Evolutionary conservation across 345 rosid genomes (phyloP), one percentile per base, ranked within the genome.

Genomic region (Conringia planisiliqua): DNA sequence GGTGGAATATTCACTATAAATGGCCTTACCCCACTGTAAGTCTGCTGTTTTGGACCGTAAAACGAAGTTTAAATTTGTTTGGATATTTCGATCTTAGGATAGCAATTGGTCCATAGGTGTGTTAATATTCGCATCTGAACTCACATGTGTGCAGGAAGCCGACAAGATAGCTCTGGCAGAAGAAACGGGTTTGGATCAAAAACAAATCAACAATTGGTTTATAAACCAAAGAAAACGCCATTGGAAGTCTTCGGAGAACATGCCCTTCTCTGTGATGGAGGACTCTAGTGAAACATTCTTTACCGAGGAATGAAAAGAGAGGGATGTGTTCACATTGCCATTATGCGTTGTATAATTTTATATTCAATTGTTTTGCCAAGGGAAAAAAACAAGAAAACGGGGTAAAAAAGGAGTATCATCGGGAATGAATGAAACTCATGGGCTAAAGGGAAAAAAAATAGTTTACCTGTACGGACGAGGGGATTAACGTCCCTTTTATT

Each of bases 21-120:
- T 90, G 97, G 97, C 97, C 97, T 20, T 90, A 90, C 69, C 97
- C 97, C 7, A 87, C 97, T 70, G 97, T 88, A 81, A 75, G 68
- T 38, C 4, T 54, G 20, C 33, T 24, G 11, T 22, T 51, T 50
- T 38, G 7, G 16, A 72, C 32, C 26, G 5, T 72, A 17, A 17
- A 24, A 64, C 36, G 36, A 33, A 6, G 36, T 33, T 33, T 33
- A 0, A 5, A 8, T 33, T 4, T 33, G 1, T 51, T 51, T 24
- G 3, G 10, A 60, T 20, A 50, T 39, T 17, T 65, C 17, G 6
- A 22, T 12, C 33, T 5, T 27, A 52, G 35, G 33, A 35, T 18
- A 46, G 50, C 51, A 36, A n/a, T 4, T 24, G 18, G 13, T 46
- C 26, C 26, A 12, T 14, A 2, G 9, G n/a, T 52, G 75, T 48